These are phyloP conservation scores for Suillus placidus DNA, from an alignment of 768 basidiomycete species.

Conservation along the genomic window DNA sequence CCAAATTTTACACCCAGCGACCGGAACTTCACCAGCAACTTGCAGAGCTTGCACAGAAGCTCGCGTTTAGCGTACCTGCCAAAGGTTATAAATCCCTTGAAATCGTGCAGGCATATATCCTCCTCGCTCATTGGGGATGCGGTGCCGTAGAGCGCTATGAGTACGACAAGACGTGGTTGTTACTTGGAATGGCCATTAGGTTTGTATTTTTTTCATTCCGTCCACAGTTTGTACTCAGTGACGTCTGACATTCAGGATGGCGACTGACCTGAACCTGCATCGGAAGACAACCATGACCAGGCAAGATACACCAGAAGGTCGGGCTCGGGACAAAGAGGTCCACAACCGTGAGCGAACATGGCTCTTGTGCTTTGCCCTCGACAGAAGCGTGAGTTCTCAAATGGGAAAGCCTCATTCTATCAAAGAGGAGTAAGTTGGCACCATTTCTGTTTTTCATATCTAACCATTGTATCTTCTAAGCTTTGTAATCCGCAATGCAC, in stretches of 20 bases:
- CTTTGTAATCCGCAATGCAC: slow-evolving; percentile 84
- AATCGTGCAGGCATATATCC: slow-evolving; percentile 92
- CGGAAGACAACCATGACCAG: slow-evolving; percentile 69
- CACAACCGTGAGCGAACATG: slow-evolving; percentile 96
- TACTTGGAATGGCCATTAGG: slow-evolving; percentile 86
- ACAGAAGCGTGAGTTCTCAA: slow-evolving; percentile 89
- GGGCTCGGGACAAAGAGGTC: slow-evolving; percentile 78
- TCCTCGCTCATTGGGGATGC: slow-evolving; percentile 88
- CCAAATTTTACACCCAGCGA: slow-evolving; percentile 82
- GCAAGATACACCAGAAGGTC: slow-evolving; percentile 77
- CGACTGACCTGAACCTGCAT: slow-evolving; percentile 93
- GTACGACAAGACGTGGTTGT: slow-evolving; percentile 92
- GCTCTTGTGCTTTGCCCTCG: slow-evolving; percentile 85
- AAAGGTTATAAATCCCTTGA: slow-evolving; percentile 91
- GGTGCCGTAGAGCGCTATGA: slow-evolving; percentile 97
- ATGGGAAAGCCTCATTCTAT: slow-evolving; percentile 96
- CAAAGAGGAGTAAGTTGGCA: slow-evolving; percentile 80
- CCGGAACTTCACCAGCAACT: slow-evolving; percentile 82
- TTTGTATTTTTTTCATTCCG: slow-evolving; percentile 34
- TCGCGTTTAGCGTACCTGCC: slow-evolving; percentile 86
- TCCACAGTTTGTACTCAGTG: slow-evolving; percentile 2
- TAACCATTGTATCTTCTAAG: slow-evolving; percentile 39
- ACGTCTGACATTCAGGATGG: slow-evolving; percentile 64
- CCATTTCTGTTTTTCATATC: slow-evolving; percentile 4
- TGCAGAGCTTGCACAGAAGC: slow-evolving; percentile 80